Evolutionary conservation across 345 rosid genomes (phyloP), one percentile per base, ranked within the genome.

Genomic region (Corchorus capsularis): DNA sequence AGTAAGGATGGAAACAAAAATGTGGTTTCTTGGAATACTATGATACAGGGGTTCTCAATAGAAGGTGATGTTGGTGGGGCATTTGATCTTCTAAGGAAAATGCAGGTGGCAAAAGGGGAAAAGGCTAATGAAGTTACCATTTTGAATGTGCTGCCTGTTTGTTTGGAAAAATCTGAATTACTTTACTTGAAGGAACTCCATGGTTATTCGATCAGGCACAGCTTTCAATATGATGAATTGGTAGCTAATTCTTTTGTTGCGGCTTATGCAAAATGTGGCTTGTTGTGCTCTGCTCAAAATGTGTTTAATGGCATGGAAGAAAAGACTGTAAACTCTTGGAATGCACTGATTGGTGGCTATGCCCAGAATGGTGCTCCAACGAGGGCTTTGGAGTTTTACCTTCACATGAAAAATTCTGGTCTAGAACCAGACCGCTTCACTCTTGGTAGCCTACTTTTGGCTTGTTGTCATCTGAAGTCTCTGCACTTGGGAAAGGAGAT

Each of bases 11-110:
- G 73, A 39, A 74, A 69, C 50, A 89, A 82, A 75, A 89, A 86
- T 83, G 91, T 80, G 22, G 82, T 91, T 82, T 87, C 89, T 54
- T 91, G 96, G 92, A 88, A 91, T 70, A 85, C 86, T 62, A 82
- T 88, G 85, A 67, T 91, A 46, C 83, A 83, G 60, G 86, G 86
- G 16, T 84, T 83, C 74, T 85, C 88, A 43, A 68, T 73, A 7
- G 75, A 53, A 9, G 89, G 91, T 53, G 83, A 91, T 73, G 22
- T 68, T 32, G 13, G 32, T 22, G 70, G 75, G 72, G 69, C 89
- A 59, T 85, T 84, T 77, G 69, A 79, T 80, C 84, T 82, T 72
- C 71, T 89, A 76, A 75, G 79, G 73, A 72, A 86, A 76, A 88
- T 91, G 90, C 83, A 77, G 72, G 71, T 77, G 78, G 80, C 78